Evolutionary conservation across 768 basidiomycete species (phyloP), one percentile per base, ranked within the genome.

Genomic region (Trametes meyenii): DNA sequence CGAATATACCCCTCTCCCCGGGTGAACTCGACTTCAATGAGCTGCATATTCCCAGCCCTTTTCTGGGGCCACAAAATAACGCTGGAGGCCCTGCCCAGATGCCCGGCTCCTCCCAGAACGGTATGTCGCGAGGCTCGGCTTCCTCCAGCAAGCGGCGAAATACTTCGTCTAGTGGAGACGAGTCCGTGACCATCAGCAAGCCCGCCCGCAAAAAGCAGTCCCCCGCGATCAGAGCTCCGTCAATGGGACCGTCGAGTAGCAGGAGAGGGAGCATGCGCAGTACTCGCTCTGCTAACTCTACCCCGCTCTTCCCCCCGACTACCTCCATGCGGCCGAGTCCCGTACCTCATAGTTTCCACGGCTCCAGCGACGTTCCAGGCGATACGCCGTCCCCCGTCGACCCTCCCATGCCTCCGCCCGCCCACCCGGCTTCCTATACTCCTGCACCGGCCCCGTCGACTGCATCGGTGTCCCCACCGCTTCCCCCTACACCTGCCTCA

Each of bases 351-450:
- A 70, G 75, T 11, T 24, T 59, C 43, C 77, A 73, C 19, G 60
- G 52, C 16, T n/a, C 55, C 17, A 60, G 62, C 16, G 70, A 72
- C 10, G 45, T 68, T 16, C 70, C 70, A 12, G 71, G 69, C 12
- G 88, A 90, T 67, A 86, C 89, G 0, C 93, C 94, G 0, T 92
- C 90, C 5, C 94, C 94, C 2, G 92, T 96, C 1, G 94, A 96
- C 74, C 74, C 91, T 19, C 81, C 85, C 11, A 94, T 96, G 93
- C 92, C 92, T 1, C 94, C 94, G 0, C 92, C 93, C 8, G 90
- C 90, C 10, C 76, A 81, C 7, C 83, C 84, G 4, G 58, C 66
- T 10, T 55, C 55, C n/a, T 50, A 61, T 11, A 33, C 33, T 17
- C 49, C 60, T 11, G 38, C 33, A 16, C 33, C 48, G 56, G 61